Evolutionary conservation across 2,329 filamentous ascomycete genomes (phyloP), one percentile per base, ranked within the genome.

Genomic region (Aspergillus texensis): DNA sequence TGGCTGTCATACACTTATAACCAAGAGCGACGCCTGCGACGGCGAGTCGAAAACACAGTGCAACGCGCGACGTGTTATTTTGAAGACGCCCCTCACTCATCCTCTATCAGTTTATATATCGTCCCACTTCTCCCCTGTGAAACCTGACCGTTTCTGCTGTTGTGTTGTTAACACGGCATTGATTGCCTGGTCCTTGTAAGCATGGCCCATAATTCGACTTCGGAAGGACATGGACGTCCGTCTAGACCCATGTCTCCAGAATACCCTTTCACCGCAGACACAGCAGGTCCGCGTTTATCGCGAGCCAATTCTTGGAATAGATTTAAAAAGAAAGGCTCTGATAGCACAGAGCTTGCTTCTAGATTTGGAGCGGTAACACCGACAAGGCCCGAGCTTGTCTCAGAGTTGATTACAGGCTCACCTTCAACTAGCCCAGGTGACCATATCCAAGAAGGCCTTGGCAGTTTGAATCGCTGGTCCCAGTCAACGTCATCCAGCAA

Each of bases 381-480:
- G 48, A 61, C 60, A 19, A 63, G 63, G 41, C 53, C 60, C 8
- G 57, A 62, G 24, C 26, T 39, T 57, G 50, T 43, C 12, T 26
- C 54, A 36, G 59, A 39, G 28, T 19, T 21, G 52, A 54, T 11
- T 45, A 54, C 16, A 21, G 65, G 65, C 34, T 58, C 63, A 12
- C 58, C 63, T 16, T 48, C 65, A 21, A 68, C 63, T 21, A 59
- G 55, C 39, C 56, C 65, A 39, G 69, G 62, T 11, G 70, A 68
- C 32, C 68, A 71, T 52, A 75, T 81, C 57, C 72, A 75, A 61
- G 82, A 84, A 68, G 82, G 81, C 34, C 68, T 83, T 57, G 79
- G 78, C 45, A 85, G 82, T 63, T 75, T 86, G 59, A 85, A 86
- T 70, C 83, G 85, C 66, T 87, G 85, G 85, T 87, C 85, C 41